phyloP scores from a whole-genome alignment of 805 yeast species.

The Yarrowia sp. region DNA sequence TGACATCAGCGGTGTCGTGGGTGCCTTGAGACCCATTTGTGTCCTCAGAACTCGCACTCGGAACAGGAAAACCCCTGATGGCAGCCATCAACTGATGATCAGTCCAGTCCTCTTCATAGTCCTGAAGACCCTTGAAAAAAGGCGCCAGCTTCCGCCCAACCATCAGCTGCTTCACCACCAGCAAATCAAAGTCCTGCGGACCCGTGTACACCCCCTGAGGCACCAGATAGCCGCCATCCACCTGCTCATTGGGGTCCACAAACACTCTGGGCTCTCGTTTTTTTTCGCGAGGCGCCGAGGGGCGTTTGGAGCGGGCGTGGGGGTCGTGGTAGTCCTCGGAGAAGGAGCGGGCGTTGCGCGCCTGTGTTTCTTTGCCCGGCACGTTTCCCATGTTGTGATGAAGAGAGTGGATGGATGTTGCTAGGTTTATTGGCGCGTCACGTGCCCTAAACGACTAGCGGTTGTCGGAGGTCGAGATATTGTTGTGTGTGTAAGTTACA shows the following conservation, averaged over 20 bases:
- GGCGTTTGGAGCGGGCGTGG: background rate
- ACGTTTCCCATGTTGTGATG: conserved; percentile 22
- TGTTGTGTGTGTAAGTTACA: too few species aligned
- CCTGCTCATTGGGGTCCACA: conserved; percentile 38
- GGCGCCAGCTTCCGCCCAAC: conserved; percentile 77
- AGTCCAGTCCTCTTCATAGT: conserved; percentile 68
- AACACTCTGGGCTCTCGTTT: conserved; percentile 13
- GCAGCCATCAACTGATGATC: conserved; percentile 61
- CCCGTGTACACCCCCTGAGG: conserved; percentile 84
- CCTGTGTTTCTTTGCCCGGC: conserved; percentile 15
- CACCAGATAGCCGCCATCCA: conserved; percentile 92
- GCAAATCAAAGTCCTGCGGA: conserved; percentile 71
- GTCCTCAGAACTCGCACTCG: conserved; percentile 4
- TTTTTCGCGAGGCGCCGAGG: conserved; percentile 4
- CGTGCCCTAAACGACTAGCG: background rate
- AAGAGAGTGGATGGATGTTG: background rate
- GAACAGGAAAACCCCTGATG: conserved; percentile 36
- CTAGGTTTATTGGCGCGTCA: conserved; percentile 16
- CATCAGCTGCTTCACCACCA: conserved; percentile 68
- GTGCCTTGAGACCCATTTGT: conserved; percentile 5
- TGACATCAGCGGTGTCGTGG: background rate
- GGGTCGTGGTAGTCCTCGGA: conserved; percentile 13
- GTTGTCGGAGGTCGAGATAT: too few species aligned
- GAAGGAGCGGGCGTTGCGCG: conserved; percentile 10
- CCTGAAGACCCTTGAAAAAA: conserved; percentile 85